Conservation (phyloP, 495 filamentous ascomycete species). For the Echria macrotheca region DNA sequence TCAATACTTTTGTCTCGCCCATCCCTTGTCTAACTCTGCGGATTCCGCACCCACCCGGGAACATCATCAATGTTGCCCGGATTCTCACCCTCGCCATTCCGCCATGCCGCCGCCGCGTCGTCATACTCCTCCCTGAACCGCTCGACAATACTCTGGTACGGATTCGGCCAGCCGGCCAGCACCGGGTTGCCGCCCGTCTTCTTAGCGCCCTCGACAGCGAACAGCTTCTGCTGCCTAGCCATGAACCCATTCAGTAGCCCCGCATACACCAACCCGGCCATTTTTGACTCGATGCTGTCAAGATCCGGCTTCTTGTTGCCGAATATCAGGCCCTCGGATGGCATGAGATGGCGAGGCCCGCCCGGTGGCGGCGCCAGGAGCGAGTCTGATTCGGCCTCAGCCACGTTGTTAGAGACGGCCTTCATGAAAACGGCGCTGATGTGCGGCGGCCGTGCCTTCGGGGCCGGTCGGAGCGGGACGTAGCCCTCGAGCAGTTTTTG, state of each 20-base stretch:
- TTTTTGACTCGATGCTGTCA: slow-evolving; percentile 68
- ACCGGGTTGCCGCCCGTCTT: slow-evolving; percentile 44
- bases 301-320: slow-evolving; percentile 52
- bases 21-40: too few relatives aligned
- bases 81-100: slow-evolving; percentile 20
- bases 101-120: slow-evolving; percentile 20
- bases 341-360: slow-evolving; percentile 42
- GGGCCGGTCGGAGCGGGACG: slow-evolving; percentile 25
- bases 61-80: slow-evolving; percentile 31
- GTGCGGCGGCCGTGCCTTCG: slow-evolving; percentile 16
- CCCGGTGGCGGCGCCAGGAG: slow-evolving; percentile 41
- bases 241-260: slow-evolving; percentile 84
- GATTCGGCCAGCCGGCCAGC: slow-evolving; percentile 39
- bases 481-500: slow-evolving; percentile 50
- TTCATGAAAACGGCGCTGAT: slow-evolving; percentile 37
- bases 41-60: slow-evolving; percentile 31
- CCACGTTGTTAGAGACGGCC: slow-evolving; percentile 35
- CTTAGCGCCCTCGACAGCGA: slow-evolving; percentile 78
- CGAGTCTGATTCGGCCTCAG: slow-evolving; percentile 17
- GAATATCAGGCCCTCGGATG: slow-evolving; percentile 42
- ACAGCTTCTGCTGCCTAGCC: slow-evolving; percentile 65
- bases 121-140: slow-evolving; percentile 27
- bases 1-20: too few relatives aligned
- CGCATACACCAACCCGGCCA: slow-evolving; percentile 73
- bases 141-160: slow-evolving; percentile 26